phyloP scores from a whole-genome alignment of 1,139 yeast genomes.

The Casaregolazyma lundiana region DNA sequence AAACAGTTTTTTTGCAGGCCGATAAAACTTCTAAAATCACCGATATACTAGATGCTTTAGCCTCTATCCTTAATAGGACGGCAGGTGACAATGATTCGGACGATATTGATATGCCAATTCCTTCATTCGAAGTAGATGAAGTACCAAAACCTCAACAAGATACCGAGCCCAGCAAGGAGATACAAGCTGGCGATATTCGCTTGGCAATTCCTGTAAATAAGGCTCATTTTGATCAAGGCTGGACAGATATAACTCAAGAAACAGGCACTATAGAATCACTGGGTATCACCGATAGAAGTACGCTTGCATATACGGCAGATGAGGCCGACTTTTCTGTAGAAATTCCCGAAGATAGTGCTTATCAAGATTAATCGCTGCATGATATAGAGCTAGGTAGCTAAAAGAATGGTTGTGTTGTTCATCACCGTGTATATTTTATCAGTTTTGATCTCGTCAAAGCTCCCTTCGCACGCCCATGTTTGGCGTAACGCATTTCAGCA shows the following conservation, averaged over 20 bases:
- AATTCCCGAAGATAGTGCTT: conserved; percentile 14
- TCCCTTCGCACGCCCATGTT: conserved; percentile 6
- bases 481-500: conserved; percentile 16
- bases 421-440: neutral
- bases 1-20: conserved; percentile 16
- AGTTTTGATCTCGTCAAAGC: neutral
- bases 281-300: conserved; percentile 18
- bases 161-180: conserved; percentile 3
- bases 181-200: conserved; percentile 7
- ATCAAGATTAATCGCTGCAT: conserved; percentile 9
- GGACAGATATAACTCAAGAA: conserved; percentile 18
- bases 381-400: neutral
- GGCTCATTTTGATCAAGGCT: conserved; percentile 14
- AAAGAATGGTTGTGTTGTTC: neutral
- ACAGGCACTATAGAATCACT: conserved; percentile 15
- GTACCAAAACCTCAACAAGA: conserved; percentile 4
- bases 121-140: conserved; percentile 20
- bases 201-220: conserved; percentile 19
- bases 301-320: conserved; percentile 18
- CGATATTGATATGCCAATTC: conserved; percentile 22
- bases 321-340: conserved; percentile 19
- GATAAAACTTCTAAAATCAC: conserved; percentile 11
- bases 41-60: conserved; percentile 12
- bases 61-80: conserved; percentile 16
- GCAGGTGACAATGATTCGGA: conserved; percentile 13